Evolutionary conservation across 177 flowering plant species (phyloP).

Genomic region (Telopea speciosissima): DNA sequence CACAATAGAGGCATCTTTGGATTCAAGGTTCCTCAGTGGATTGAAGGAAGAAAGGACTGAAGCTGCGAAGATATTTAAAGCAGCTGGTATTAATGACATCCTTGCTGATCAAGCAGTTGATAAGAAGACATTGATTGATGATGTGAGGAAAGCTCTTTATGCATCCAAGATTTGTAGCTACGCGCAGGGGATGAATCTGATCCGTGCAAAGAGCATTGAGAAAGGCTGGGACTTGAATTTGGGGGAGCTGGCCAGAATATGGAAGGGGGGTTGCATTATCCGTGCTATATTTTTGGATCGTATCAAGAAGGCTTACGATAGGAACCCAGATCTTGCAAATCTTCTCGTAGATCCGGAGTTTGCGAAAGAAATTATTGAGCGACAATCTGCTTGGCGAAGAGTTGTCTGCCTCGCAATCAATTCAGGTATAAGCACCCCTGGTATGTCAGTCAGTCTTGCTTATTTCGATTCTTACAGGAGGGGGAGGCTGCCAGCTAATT

Average conservation of each 20-base stretch:
- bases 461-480: slow-evolving; percentile 23
- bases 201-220: slow-evolving; percentile 24
- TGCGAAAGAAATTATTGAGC: slow-evolving; percentile 20
- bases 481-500: slow-evolving; percentile 21
- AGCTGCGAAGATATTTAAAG: slow-evolving; percentile 39
- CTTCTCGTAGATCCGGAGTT: slow-evolving; percentile 25
- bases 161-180: slow-evolving; percentile 25
- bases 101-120: slow-evolving; percentile 6
- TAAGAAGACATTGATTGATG: slow-evolving; percentile 18
- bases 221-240: slow-evolving; percentile 22
- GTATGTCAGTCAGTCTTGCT: slow-evolving; percentile 21
- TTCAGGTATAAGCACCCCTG: slow-evolving; percentile 22
- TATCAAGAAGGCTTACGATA: slow-evolving; percentile 26
- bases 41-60: slow-evolving; percentile 44
- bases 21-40: slow-evolving; percentile 51
- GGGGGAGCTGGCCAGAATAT: slow-evolving; percentile 25
- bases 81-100: slow-evolving; percentile 10
- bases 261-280: slow-evolving; percentile 26
- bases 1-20: slow-evolving; percentile 58
- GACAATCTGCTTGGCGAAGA: slow-evolving; percentile 24
- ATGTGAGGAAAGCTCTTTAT: slow-evolving; percentile 25
- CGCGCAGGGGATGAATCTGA: slow-evolving; percentile 25
- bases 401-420: slow-evolving; percentile 23
- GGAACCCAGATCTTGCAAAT: slow-evolving; percentile 22
- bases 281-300: slow-evolving; percentile 23